Evolutionary conservation across 1,284 basidiomycete genomes (phyloP).

Genomic region (Cutaneotrichosporon sp.): DNA sequence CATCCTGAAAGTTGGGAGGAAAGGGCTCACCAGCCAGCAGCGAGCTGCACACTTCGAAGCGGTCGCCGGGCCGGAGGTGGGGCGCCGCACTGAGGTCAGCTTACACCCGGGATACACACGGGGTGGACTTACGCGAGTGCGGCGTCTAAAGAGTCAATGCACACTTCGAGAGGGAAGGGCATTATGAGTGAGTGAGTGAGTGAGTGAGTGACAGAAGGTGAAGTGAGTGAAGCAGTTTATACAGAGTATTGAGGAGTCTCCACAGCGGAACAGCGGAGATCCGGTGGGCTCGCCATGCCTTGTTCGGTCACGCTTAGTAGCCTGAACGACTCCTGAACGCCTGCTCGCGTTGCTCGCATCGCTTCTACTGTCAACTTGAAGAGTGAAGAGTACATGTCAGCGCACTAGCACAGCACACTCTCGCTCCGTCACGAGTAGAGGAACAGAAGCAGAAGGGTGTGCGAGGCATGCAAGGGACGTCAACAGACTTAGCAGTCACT

Average conservation of each 20-base stretch:
- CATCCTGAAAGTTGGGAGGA: neutral
- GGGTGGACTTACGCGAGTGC: constrained; percentile 50
- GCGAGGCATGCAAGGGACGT: neutral
- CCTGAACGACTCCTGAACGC: no score
- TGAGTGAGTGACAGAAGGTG: neutral
- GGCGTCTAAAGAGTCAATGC: constrained; percentile 73
- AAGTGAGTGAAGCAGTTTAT: neutral
- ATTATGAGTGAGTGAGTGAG: constrained; percentile 5
- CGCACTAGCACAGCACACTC: no score
- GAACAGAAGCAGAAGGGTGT: no score
- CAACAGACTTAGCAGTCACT: neutral
- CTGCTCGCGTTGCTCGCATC: no score
- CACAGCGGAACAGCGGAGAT: neutral
- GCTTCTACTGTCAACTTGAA: no score
- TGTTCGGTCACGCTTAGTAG: neutral
- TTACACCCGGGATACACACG: neutral
- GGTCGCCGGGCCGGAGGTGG: constrained; percentile 19
- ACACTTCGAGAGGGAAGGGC: constrained; percentile 63
- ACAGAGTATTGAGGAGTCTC: no score
- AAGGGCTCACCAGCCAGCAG: constrained; percentile 52
- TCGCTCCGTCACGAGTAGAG: no score
- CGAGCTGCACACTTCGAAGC: constrained; percentile 74
- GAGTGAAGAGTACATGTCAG: no score
- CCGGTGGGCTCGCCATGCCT: neutral
- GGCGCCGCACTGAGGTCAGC: constrained; percentile 21